These are phyloP conservation scores for Cladosporium sp. DNA, from an alignment of 2,329 filamentous ascomycete genomes.

Conservation along the genomic window DNA sequence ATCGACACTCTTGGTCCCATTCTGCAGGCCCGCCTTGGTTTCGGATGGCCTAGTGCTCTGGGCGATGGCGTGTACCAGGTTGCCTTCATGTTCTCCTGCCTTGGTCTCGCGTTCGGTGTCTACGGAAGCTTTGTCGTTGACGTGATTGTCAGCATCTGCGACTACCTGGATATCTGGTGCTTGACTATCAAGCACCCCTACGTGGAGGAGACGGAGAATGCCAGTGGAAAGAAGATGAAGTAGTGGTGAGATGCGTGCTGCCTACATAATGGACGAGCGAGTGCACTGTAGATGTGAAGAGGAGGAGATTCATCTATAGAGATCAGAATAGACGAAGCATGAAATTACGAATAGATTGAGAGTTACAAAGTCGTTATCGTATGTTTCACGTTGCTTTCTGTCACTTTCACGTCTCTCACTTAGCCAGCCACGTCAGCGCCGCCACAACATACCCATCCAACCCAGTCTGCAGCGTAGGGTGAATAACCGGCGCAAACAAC, in stretches of 20 bases:
- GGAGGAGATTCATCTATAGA: neutral
- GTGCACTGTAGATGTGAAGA: neutral
- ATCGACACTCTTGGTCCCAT: slow-evolving; percentile 77
- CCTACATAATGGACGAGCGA: neutral
- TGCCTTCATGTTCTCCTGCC: slow-evolving; percentile 83
- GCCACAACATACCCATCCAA: slow-evolving; percentile 43
- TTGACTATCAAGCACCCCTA: slow-evolving; percentile 89
- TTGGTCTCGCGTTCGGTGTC: slow-evolving; percentile 83
- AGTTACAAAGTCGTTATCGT: neutral
- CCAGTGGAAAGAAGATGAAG: slow-evolving; percentile 26
- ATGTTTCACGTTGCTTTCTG: neutral
- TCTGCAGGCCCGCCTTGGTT: slow-evolving; percentile 50
- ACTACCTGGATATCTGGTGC: slow-evolving; percentile 98
- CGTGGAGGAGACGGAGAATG: slow-evolving; percentile 25
- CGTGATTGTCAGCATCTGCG: slow-evolving; percentile 96
- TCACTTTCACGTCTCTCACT: slow-evolving; percentile 4
- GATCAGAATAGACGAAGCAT: slow-evolving; percentile 2
- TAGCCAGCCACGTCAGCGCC: slow-evolving; percentile 40
- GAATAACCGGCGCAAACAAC: slow-evolving; percentile 60
- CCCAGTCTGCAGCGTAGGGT: slow-evolving; percentile 59
- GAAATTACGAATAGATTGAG: neutral
- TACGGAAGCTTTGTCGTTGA: slow-evolving; percentile 97
- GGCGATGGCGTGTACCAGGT: slow-evolving; percentile 78
- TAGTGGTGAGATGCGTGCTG: neutral
- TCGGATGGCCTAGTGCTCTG: slow-evolving; percentile 75